Evolutionary conservation across 2,329 filamentous ascomycete genomes (phyloP).

Genomic region (Neofusicoccum laricinum): DNA sequence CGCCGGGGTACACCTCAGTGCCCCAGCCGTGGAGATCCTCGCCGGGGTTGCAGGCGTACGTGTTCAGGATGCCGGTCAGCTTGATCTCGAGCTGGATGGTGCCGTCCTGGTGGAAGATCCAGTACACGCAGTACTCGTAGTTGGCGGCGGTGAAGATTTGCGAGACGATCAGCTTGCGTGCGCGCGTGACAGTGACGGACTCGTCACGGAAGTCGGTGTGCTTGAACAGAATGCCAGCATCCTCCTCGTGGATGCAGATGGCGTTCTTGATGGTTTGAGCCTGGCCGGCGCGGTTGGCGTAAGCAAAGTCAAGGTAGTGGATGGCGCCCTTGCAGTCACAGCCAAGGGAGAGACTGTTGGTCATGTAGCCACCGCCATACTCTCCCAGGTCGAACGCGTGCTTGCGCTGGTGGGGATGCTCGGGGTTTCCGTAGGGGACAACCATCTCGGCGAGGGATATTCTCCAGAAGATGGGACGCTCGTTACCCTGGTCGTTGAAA

Average conservation of each 20-base stretch:
- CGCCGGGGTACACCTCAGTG: constrained; percentile 84
- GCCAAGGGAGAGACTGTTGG: constrained; percentile 71
- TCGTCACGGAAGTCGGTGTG: constrained; percentile 92
- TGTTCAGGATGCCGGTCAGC: constrained; percentile 90
- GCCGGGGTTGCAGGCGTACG: constrained; percentile 74
- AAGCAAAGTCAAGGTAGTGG: constrained; percentile 85
- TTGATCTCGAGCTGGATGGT: constrained; percentile 88
- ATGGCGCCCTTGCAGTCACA: constrained; percentile 89
- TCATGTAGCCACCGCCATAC: constrained; percentile 81
- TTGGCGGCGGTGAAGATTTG: constrained; percentile 95
- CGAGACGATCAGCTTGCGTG: constrained; percentile 79
- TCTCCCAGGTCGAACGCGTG: constrained; percentile 80
- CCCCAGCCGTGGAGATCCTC: constrained; percentile 87
- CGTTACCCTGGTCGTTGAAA: constrained; percentile 76
- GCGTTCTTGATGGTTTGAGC: constrained; percentile 85
- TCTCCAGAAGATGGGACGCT: constrained; percentile 81
- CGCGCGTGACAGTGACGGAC: constrained; percentile 80
- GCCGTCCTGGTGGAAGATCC: constrained; percentile 90
- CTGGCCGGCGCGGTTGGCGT: constrained; percentile 74
- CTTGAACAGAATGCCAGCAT: constrained; percentile 89
- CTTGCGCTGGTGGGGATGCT: constrained; percentile 76
- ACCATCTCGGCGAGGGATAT: constrained; percentile 92
- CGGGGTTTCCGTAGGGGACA: constrained; percentile 81
- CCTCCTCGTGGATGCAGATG: constrained; percentile 93
- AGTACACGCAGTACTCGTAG: constrained; percentile 88